phyloP scores from a whole-genome alignment of 1,284 basidiomycete species.

The Ceraceosorus bombacis region DNA sequence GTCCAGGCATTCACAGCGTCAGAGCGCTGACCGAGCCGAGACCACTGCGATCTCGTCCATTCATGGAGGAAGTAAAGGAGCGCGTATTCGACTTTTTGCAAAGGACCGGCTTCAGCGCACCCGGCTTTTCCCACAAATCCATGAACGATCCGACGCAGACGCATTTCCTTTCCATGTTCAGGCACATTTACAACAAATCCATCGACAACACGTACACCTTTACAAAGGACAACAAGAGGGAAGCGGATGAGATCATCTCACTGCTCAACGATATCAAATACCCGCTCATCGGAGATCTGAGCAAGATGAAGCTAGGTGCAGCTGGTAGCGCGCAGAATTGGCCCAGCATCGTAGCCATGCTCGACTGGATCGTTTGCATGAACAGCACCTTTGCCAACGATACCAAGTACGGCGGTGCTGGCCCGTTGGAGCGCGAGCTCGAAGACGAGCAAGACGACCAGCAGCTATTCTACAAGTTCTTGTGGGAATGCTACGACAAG shows the following conservation, averaged over 20 bases:
- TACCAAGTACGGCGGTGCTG: conserved; percentile 20
- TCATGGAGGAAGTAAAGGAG: conserved; percentile 37
- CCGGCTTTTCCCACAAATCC: conserved; percentile 30
- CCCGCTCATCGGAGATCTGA: conserved; percentile 42
- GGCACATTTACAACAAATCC: conserved; percentile 38
- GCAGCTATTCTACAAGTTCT: conserved; percentile 42
- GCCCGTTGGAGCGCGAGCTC: conserved; percentile 24
- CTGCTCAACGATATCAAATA: conserved; percentile 45
- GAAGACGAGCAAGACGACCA: conserved; percentile 35
- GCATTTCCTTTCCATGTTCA: conserved; percentile 43
- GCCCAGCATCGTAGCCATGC: conserved; percentile 44
- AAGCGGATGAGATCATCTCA: conserved; percentile 42
- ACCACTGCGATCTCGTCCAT: conserved; percentile 33
- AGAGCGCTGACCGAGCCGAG: conserved; percentile 18
- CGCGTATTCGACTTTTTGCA: conserved; percentile 35
- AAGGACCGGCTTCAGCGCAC: conserved; percentile 37
- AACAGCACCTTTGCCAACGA: not conserved
- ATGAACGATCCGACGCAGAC: conserved; percentile 45
- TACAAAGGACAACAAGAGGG: conserved; percentile 39
- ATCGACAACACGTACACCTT: conserved; percentile 40
- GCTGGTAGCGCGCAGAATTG: conserved; percentile 45
- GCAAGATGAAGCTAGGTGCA: conserved; percentile 45
- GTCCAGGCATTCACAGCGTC: conserved; percentile 19
- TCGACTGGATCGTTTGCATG: conserved; percentile 45
- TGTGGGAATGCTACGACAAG: conserved; percentile 45